Conservation (phyloP, 129 eudicot genomes). For the Flaveria ramosissima region DNA sequence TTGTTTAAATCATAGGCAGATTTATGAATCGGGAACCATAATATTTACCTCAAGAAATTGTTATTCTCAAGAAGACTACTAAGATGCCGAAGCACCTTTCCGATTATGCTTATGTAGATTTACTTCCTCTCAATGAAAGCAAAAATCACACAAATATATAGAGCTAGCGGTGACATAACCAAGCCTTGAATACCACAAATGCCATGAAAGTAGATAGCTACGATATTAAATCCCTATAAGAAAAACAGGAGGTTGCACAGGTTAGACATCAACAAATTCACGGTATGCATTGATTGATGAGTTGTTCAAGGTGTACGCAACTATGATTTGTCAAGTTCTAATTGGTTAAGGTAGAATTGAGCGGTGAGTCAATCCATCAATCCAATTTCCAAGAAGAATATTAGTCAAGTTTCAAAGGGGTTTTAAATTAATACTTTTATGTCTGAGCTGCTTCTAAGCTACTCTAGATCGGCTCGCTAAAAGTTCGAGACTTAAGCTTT, state of each 20-base stretch:
- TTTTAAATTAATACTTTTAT: conserved; percentile 14
- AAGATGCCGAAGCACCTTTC: conserved; percentile 21
- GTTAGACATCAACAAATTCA: conserved; percentile 19
- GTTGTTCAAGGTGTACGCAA: conserved; percentile 13
- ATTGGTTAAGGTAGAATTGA: conserved; percentile 12
- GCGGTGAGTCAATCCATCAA: conserved; percentile 20
- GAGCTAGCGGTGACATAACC: conserved; percentile 18
- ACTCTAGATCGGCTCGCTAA: no score
- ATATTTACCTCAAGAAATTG: conserved; percentile 30
- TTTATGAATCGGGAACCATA: conserved; percentile 15
- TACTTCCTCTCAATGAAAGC: neutral
- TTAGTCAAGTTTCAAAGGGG: conserved; percentile 18
- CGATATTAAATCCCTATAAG: conserved; percentile 17
- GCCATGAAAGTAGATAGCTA: conserved; percentile 14
- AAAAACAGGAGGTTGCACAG: conserved; percentile 12
- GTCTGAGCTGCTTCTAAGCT: neutral
- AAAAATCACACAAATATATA: conserved; percentile 16
- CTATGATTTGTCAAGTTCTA: conserved; percentile 18
- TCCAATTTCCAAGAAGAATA: conserved; percentile 20
- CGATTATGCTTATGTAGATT: neutral
- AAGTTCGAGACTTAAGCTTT: no score
- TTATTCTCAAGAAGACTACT: conserved; percentile 14
- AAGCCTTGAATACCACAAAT: conserved; percentile 6
- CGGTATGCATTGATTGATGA: conserved; percentile 15
- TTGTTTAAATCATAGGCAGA: conserved; percentile 2